Conservation (phyloP, 352 stramenopile genomes). For the Phytophthora macrochlamydospora region DNA sequence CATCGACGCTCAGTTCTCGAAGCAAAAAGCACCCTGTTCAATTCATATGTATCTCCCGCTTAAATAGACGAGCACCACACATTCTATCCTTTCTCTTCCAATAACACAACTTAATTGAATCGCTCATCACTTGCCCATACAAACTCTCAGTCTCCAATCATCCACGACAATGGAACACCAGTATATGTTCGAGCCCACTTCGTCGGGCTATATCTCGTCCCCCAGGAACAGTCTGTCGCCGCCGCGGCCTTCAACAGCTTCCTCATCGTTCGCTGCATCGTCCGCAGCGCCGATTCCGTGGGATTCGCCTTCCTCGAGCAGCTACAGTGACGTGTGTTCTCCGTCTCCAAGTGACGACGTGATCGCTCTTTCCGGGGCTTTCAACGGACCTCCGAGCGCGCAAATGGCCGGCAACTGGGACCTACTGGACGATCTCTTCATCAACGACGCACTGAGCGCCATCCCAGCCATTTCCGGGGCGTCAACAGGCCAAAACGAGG, state of each 20-base stretch:
- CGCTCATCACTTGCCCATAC: neutral
- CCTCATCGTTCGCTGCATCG: slow-evolving; percentile 10
- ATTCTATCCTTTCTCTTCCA: neutral
- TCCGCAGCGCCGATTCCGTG: neutral
- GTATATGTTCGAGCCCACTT: neutral
- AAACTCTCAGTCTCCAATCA: neutral
- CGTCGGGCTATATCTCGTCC: neutral
- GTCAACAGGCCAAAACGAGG: neutral
- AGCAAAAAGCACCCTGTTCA: neutral
- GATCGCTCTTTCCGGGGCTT: neutral
- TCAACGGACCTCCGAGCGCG: neutral
- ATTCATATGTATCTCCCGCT: neutral
- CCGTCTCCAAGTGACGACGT: neutral
- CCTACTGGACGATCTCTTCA: slow-evolving; percentile 61
- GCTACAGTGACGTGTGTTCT: slow-evolving; percentile 5
- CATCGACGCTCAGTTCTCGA: too few relatives aligned
- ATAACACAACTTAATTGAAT: neutral
- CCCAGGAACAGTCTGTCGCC: neutral
- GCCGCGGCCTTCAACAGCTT: neutral
- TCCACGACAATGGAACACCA: neutral
- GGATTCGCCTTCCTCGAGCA: slow-evolving; percentile 17
- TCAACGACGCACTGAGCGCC: slow-evolving; percentile 45
- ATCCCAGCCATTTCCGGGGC: slow-evolving; percentile 4
- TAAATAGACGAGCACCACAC: neutral
- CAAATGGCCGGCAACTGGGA: slow-evolving; percentile 46